Percentiles rank a stretch among this genome's conserved stretches.
Evolutionary conservation across 768 basidiomycete species (phyloP).

Genomic region (Russula vinacea): DNA sequence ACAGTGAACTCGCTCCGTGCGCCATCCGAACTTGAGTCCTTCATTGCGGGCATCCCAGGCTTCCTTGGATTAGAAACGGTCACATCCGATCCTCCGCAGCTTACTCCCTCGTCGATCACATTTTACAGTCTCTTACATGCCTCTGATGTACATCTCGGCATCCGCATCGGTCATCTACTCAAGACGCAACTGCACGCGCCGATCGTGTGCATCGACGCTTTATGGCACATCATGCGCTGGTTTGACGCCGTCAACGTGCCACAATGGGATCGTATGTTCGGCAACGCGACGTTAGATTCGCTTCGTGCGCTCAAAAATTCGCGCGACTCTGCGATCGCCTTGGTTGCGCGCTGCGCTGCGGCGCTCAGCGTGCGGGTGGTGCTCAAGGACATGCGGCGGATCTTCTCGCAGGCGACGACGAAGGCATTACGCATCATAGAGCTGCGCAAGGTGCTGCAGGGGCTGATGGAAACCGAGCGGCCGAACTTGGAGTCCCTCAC

Average conservation of each 20-base stretch:
- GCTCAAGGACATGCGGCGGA: conserved; percentile 14
- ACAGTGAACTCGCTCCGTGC: conserved; percentile 21
- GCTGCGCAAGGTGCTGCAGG: conserved; percentile 7
- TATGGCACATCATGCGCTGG: conserved; percentile 20
- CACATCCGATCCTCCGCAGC: conserved; percentile 8
- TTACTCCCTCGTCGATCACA: conserved; percentile 10
- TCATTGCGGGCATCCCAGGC: conserved; percentile 18
- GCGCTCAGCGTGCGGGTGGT: conserved; percentile 13
- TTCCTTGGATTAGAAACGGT: conserved; percentile 6
- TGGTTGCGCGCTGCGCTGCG: conserved; percentile 9
- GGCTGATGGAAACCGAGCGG: conserved; percentile 1
- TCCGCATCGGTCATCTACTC: conserved; percentile 20
- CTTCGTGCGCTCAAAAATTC: conserved; percentile 15
- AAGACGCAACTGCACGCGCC: conserved; percentile 8
- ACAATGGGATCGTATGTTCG: conserved; percentile 17
- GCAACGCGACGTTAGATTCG: conserved; percentile 7
- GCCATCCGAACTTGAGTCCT: conserved; percentile 18
- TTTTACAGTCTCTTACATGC: conserved; percentile 11
- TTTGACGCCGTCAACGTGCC: conserved; percentile 2
- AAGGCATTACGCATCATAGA: conserved; percentile 14
- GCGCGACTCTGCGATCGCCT: conserved; percentile 9
- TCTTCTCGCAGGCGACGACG: background rate
- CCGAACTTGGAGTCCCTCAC: background rate
- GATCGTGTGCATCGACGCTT: conserved; percentile 7
- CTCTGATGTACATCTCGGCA: conserved; percentile 2